Conservation (phyloP, 805 yeast genomes). For the Helenozyma baotianmanensis region DNA sequence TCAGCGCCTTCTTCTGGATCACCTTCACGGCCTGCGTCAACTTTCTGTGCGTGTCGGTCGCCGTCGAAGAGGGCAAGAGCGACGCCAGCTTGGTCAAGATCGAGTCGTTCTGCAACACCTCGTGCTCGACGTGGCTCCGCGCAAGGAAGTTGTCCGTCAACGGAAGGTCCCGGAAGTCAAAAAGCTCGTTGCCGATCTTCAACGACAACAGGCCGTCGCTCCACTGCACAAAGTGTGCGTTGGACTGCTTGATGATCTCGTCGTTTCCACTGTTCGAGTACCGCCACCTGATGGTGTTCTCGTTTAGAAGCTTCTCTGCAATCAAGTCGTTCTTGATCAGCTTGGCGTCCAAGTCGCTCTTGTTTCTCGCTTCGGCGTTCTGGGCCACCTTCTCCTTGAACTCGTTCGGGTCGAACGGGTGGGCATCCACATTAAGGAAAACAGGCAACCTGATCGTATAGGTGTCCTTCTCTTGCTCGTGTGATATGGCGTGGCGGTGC, state of each 20-base stretch:
- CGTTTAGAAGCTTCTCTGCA: constrained; percentile 65
- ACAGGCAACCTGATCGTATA: constrained; percentile 70
- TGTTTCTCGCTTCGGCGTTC: constrained; percentile 26
- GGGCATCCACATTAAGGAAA: constrained; percentile 75
- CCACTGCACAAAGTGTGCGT: constrained; percentile 90
- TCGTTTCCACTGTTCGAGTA: constrained; percentile 70
- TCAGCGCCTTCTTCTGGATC: constrained; percentile 44
- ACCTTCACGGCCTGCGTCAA: constrained; percentile 66
- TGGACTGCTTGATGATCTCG: constrained; percentile 78
- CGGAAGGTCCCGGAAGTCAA: constrained; percentile 67
- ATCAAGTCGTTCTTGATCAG: constrained; percentile 44
- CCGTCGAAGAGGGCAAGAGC: constrained; percentile 87
- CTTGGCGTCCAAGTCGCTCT: constrained; percentile 30
- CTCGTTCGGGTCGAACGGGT: constrained; percentile 75
- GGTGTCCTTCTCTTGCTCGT: constrained; percentile 31
- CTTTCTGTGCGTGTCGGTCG: constrained; percentile 74
- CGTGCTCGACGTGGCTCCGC: constrained; percentile 65
- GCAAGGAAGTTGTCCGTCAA: constrained; percentile 69
- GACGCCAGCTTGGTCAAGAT: constrained; percentile 60
- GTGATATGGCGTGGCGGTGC: constrained; percentile 48
- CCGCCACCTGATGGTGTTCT: constrained; percentile 92
- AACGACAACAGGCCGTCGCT: constrained; percentile 85
- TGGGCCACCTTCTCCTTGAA: constrained; percentile 48
- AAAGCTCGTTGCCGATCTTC: constrained; percentile 81
- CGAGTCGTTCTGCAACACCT: constrained; percentile 66